Evolutionary conservation across 495 filamentous ascomycete genomes (phyloP), one percentile per base, ranked within the genome.

Genomic region (Aspergillus homomorphus): DNA sequence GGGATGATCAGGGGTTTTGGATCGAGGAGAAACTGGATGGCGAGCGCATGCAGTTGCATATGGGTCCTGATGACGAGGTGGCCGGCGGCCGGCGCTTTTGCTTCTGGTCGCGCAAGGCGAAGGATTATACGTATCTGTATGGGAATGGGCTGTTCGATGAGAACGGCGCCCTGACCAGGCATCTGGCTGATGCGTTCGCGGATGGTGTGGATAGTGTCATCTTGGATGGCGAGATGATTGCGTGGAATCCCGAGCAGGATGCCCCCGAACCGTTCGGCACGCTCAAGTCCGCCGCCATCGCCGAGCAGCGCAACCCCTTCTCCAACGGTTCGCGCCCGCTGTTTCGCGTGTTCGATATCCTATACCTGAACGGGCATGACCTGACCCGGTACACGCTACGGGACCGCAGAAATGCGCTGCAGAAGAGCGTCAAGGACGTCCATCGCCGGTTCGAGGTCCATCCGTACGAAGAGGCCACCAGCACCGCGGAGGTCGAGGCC

Each of bases 1-100:
- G 89, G 4, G 85, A 92, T 45, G 75, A 82, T 9, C 2, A 38
- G 33, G 12, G 33, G 22, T 98, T 96, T 65, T 98, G 92, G 92
- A 93, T 98, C 41, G 94, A 98, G 68, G 94, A 98, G 76, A 98
- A 98, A 71, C 77, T 98, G 16, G 94, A 98, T 65, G 94, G 94
- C 6, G 94, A 98, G 74, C 81, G 94, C 49, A 96, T 98, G 89
- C 94, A 98, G 73, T 79, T 98, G 62, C 94, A 98, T 65, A 96
- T 96, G 90, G 71, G 80, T 21, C 80, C 89, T 43, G 91, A 96
- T 58, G 73, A 83, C 14, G 75, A 69, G 4, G 72, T 83, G 0
- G 78, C 83, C 0, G 90, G 91, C 2, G 90, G 91, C 18, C 86
- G 80, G 56, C 79, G 75, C 56, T 97, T 98, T 69, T 77, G 75